Evolutionary conservation across 192 early-diverging fungal species (phyloP).

Genomic region (Lunasporangiospora selenospora): DNA sequence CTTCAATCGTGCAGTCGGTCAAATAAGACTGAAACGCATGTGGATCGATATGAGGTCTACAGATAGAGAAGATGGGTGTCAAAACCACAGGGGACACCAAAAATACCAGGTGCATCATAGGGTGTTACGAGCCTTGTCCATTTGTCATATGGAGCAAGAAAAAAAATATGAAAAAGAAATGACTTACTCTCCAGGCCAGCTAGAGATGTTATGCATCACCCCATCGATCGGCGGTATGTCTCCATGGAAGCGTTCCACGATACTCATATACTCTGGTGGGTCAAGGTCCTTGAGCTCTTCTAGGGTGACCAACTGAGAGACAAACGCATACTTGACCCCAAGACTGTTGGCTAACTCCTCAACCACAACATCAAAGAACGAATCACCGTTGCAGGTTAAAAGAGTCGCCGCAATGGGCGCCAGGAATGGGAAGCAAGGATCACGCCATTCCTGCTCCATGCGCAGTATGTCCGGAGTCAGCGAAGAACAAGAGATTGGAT

Average conservation of each 20-base stretch:
- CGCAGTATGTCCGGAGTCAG: neutral
- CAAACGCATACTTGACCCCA: slow-evolving; percentile 43
- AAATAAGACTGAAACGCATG: slow-evolving; percentile 46
- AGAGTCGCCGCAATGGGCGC: slow-evolving; percentile 37
- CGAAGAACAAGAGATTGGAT: too few species aligned
- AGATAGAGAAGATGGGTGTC: neutral
- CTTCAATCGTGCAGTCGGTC: slow-evolving; percentile 44
- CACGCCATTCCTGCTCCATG: slow-evolving; percentile 33
- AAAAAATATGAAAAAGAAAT: neutral
- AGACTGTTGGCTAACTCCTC: slow-evolving; percentile 30
- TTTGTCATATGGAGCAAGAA: neutral
- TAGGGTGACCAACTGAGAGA: slow-evolving; percentile 40
- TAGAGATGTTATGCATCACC: slow-evolving; percentile 47
- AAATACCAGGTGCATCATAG: neutral
- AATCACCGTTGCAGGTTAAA: slow-evolving; percentile 34
- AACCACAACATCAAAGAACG: slow-evolving; percentile 31
- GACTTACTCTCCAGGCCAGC: slow-evolving; percentile 43
- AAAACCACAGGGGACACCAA: neutral
- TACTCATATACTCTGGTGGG: slow-evolving; percentile 36
- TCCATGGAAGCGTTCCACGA: slow-evolving; percentile 42
- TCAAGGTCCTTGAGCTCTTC: slow-evolving; percentile 47
- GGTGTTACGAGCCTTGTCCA: neutral
- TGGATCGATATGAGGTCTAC: slow-evolving; percentile 34
- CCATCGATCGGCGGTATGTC: slow-evolving; percentile 35
- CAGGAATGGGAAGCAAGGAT: slow-evolving; percentile 28